These are phyloP conservation scores for Flaveria sonorensis DNA, from an alignment of 129 eudicot genomes.

Conservation along the genomic window DNA sequence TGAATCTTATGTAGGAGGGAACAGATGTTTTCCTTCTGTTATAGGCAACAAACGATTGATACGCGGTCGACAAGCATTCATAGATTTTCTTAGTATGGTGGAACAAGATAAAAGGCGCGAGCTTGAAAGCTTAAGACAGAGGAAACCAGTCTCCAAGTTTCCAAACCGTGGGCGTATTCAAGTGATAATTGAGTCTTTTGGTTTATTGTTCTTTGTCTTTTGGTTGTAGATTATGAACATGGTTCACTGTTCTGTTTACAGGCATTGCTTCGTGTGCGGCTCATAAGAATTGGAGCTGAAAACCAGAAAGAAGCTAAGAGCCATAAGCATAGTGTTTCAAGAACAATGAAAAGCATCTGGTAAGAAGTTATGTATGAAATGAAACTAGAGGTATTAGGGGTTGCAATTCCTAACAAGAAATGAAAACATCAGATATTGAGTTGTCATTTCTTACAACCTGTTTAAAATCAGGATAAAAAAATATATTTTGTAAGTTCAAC, in stretches of 20 bases:
- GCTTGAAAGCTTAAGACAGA: conserved; percentile 42
- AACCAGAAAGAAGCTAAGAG: conserved; percentile 31
- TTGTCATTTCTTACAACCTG: too few relatives aligned
- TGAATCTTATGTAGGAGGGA: conserved; percentile 9
- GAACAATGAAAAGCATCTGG: conserved; percentile 31
- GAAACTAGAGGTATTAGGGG: too few relatives aligned
- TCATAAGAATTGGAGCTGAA: conserved; percentile 37
- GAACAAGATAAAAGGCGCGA: conserved; percentile 58
- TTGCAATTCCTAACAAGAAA: too few relatives aligned
- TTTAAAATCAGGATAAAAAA: background rate
- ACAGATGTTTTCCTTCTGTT: conserved; percentile 8
- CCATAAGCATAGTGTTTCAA: conserved; percentile 12
- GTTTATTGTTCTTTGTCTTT: background rate
- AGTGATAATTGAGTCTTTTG: conserved; percentile 34
- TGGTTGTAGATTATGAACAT: background rate
- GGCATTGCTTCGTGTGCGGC: conserved; percentile 59
- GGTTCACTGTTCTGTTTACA: conserved; percentile 19
- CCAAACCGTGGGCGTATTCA: conserved; percentile 63
- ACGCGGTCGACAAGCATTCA: conserved; percentile 65
- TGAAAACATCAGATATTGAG: too few relatives aligned
- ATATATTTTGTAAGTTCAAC: too few relatives aligned
- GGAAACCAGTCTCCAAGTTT: conserved; percentile 57
- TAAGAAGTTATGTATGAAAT: background rate
- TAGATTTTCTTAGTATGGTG: conserved; percentile 49
- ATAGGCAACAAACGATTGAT: conserved; percentile 43